Evolutionary conservation across 179 eudicot genomes (phyloP), one percentile per base, ranked within the genome.

Genomic region (Corrigiola litoralis): DNA sequence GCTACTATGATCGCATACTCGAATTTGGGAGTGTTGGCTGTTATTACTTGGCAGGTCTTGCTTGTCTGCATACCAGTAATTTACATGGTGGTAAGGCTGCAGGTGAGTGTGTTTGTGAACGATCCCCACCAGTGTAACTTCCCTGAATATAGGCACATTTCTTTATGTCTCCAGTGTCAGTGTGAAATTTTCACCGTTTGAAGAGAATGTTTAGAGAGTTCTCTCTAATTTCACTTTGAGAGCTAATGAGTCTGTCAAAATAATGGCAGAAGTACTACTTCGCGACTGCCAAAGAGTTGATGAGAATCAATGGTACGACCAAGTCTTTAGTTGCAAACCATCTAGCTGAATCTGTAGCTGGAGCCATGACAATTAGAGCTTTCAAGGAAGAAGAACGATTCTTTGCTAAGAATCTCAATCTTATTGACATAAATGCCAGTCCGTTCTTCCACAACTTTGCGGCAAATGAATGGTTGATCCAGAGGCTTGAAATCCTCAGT

Each of bases 391-490:
- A 87, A 69, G 92, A 84, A 8, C 84, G 92, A 4, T 90, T 90
- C 62, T 87, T 90, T 42, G 71, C 67, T 11, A 87, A 90, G 70
- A 84, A 67, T 70, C 82, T 90, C 13, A 73, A 80, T 24, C 82
- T 90, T 16, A 78, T 90, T 45, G 95, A 90, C 64, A 73, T 58
- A 61, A 87, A 85, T 72, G 89, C 89, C 28, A 79, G 82, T 63
- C 89, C 92, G 11, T 87, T 74, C 63, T 87, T 87, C 74, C 89
- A 90, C 72, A 85, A 73, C 61, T 87, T 85, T 72, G 81, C 95
- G 58, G 87, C 97, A n/a, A 87, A 72, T 47, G 91, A 90, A 71
- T 90, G 97, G 97, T 61, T 90, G 74, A 85, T 90, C 66, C 95
- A 77, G 66, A 76, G 97, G 63, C 73, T 90, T 21, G 97, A 90